Percentiles rank a stretch among this genome's conserved stretches.
These are phyloP conservation scores for Phytomonas francai DNA, from an alignment of 208 protist genomes.

Conservation along the genomic window DNA sequence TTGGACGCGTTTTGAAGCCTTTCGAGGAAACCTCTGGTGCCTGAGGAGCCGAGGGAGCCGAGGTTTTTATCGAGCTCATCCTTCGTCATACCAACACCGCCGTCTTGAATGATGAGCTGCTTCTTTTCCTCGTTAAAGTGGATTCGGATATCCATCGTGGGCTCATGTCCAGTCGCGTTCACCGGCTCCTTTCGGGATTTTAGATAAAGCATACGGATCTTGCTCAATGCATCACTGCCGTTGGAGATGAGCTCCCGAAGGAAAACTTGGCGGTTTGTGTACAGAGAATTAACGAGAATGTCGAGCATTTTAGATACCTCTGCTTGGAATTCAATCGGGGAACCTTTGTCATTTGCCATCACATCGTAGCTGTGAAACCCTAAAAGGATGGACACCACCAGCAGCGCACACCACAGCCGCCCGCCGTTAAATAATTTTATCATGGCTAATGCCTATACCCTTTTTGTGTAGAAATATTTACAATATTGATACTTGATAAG, in stretches of 20 bases:
- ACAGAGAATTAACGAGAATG: slow-evolving; percentile 99
- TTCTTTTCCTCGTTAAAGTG: slow-evolving; percentile 80
- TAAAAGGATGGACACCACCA: slow-evolving; percentile 22
- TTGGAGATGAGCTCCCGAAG: slow-evolving; percentile 99
- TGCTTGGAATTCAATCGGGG: slow-evolving; percentile 89
- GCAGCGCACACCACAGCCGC: neutral
- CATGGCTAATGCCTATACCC: too few species aligned
- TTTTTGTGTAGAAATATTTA: too few species aligned
- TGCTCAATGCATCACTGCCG: slow-evolving; percentile 98
- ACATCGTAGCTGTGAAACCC: slow-evolving; percentile 12
- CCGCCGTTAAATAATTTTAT: too few species aligned
- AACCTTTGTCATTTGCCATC: too few species aligned
- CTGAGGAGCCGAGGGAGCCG: slow-evolving; percentile 98
- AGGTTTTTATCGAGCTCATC: slow-evolving; percentile 98
- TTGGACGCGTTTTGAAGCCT: slow-evolving; percentile 45
- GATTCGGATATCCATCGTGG: slow-evolving; percentile 91
- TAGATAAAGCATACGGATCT: slow-evolving; percentile 97
- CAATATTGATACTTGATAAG: too few species aligned
- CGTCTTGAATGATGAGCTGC: slow-evolving; percentile 96
- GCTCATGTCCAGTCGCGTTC: slow-evolving; percentile 52
- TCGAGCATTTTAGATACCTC: slow-evolving; percentile 97
- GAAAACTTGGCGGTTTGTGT: slow-evolving; percentile 99
- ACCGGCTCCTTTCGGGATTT: slow-evolving; percentile 87
- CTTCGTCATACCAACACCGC: slow-evolving; percentile 99
- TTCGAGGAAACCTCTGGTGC: slow-evolving; percentile 97